These are phyloP conservation scores for Candida pseudocylindracea DNA, from an alignment of 1,139 yeast species.

Conservation along the genomic window DNA sequence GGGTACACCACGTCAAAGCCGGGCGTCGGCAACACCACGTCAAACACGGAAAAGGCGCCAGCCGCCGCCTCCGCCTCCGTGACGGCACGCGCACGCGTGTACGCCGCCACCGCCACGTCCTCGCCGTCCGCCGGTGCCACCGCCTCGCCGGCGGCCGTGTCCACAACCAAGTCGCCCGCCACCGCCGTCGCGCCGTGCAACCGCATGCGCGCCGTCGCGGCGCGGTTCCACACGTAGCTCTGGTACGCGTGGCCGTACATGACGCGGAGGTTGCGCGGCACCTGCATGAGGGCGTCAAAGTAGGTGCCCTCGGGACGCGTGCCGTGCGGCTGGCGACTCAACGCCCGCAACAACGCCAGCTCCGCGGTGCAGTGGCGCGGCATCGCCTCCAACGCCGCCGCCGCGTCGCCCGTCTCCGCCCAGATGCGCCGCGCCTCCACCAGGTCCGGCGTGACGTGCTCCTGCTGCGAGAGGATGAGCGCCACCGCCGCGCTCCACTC, in stretches of 20 bases:
- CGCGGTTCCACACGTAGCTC: constrained; percentile 83
- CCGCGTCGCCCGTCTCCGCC: constrained; percentile 53
- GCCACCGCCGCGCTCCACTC: constrained; percentile 72
- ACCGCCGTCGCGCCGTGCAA: constrained; percentile 48
- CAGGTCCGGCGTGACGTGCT: constrained; percentile 62
- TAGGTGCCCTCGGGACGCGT: constrained; percentile 13
- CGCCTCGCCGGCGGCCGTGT: constrained; percentile 24
- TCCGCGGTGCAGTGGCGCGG: constrained; percentile 85
- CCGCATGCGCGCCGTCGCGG: constrained; percentile 57
- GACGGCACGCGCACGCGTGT: constrained; percentile 42
- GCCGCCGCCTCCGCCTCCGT: constrained; percentile 49
- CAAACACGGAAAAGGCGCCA: constrained; percentile 46
- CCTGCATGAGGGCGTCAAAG: constrained; percentile 67
- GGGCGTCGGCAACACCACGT: constrained; percentile 83
- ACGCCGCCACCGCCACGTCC: constrained; percentile 33
- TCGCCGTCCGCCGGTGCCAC: constrained; percentile 17
- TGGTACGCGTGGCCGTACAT: constrained; percentile 98
- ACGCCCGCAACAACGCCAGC: constrained; percentile 37
- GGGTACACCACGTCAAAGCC: constrained; percentile 85
- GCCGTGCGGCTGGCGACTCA: constrained; percentile 12
- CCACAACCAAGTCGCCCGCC: constrained; percentile 66
- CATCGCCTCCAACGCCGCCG: constrained; percentile 44
- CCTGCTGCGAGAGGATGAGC: constrained; percentile 66
- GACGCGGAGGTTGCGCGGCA: constrained; percentile 77
- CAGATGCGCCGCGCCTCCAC: constrained; percentile 64